Conservation (phyloP, 2,329 filamentous ascomycete genomes). For the Thermoascus crustaceus region DNA sequence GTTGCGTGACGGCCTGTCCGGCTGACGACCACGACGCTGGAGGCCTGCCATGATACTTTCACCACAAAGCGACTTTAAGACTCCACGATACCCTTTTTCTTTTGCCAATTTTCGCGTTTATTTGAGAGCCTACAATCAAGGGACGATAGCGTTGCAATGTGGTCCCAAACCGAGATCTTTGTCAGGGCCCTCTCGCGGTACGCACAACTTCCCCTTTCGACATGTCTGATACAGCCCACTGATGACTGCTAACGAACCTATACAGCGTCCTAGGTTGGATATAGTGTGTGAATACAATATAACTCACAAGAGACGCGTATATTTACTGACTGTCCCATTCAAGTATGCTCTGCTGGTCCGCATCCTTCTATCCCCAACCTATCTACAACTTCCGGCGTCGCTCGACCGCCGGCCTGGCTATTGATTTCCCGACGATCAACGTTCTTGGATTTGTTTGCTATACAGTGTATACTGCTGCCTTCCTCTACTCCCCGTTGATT, state of each 20-base stretch:
- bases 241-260: constrained; percentile 19
- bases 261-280: constrained; percentile 63
- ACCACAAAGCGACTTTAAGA: too few species aligned
- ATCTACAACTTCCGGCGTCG: constrained; percentile 68
- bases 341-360: constrained; percentile 64
- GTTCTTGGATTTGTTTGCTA: constrained; percentile 60
- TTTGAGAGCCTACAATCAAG: neutral
- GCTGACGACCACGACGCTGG: too few species aligned
- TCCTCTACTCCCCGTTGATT: constrained; percentile 72
- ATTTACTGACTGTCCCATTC: neutral
- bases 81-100: neutral
- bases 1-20: neutral
- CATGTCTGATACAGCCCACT: constrained; percentile 7
- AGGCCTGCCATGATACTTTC: too few species aligned
- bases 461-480: constrained; percentile 61
- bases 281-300: constrained; percentile 43
- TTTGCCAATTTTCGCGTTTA: neutral
- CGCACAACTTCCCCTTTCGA: constrained; percentile 8
- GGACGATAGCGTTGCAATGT: constrained; percentile 14
- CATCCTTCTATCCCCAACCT: constrained; percentile 88
- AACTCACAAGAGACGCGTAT: neutral
- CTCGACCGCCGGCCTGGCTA: constrained; percentile 73
- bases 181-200: constrained; percentile 37
- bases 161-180: constrained; percentile 27
- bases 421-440: constrained; percentile 74